Evolutionary conservation across 345 rosid genomes (phyloP).

Genomic region (Cochlearia excelsa): DNA sequence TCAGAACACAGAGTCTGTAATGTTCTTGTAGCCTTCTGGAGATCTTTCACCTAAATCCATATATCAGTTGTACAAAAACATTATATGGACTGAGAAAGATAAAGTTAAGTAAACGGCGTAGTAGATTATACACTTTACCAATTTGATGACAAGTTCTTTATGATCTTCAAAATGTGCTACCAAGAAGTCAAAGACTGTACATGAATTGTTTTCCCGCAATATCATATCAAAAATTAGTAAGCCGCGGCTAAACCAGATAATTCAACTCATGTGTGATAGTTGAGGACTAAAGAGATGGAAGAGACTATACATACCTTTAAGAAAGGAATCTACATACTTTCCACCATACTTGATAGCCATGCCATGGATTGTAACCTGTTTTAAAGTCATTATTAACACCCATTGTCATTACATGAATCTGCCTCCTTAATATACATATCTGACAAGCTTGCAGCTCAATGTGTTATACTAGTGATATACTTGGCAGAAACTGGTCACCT

Average conservation of each 20-base stretch:
- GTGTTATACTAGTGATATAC: not conserved
- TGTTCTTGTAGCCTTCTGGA: constrained; percentile 86
- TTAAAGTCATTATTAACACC: constrained; percentile 1
- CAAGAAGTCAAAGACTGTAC: constrained; percentile 67
- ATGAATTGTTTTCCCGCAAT: constrained; percentile 2
- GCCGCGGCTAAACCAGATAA: constrained; percentile 10
- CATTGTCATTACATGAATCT: not conserved
- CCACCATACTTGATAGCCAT: constrained; percentile 90
- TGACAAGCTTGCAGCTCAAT: not conserved
- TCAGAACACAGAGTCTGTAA: constrained; percentile 85
- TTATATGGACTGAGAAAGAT: constrained; percentile 13
- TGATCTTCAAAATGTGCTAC: constrained; percentile 64
- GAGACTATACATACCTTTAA: constrained; percentile 62
- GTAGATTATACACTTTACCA: constrained; percentile 45
- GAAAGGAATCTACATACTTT: constrained; percentile 68
- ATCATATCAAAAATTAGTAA: constrained; percentile 13
- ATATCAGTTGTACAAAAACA: constrained; percentile 10
- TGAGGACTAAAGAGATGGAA: constrained; percentile 9
- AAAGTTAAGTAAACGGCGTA: constrained; percentile 1
- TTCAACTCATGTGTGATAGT: not conserved
- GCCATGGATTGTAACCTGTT: constrained; percentile 62
- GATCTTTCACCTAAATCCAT: constrained; percentile 59
- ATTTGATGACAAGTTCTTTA: constrained; percentile 51
- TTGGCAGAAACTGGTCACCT: constrained; percentile 41
- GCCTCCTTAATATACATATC: not conserved